A percentile compares a stretch with the other conserved stretches of the same genome.
Conservation (phyloP, 2,329 filamentous ascomycete species). For the Graphiopsis chlorocephala region DNA sequence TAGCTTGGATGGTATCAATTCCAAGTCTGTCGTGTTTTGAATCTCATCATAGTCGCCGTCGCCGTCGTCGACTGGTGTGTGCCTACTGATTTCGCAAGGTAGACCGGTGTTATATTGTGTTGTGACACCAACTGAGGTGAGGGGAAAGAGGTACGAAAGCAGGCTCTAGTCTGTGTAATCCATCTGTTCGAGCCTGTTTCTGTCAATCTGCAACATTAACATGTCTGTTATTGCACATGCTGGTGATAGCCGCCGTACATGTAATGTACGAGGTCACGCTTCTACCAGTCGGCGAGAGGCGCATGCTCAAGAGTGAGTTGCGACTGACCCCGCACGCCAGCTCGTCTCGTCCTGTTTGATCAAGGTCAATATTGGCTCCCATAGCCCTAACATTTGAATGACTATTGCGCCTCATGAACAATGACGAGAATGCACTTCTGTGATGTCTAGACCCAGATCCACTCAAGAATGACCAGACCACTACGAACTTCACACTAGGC, state of each 20-base stretch:
- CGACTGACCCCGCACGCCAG: not conserved
- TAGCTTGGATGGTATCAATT: not conserved
- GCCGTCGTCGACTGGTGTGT: not conserved
- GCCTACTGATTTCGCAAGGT: not conserved
- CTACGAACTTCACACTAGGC: not conserved
- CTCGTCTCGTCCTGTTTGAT: not conserved
- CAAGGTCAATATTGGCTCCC: not conserved
- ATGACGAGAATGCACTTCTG: not conserved
- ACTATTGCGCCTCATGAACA: not conserved
- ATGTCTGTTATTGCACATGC: not conserved
- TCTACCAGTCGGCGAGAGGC: not conserved
- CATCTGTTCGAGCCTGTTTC: not conserved
- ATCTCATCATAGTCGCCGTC: not conserved
- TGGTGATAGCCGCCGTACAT: not conserved
- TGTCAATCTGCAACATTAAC: not conserved
- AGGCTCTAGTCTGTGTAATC: not conserved
- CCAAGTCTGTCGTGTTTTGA: not conserved
- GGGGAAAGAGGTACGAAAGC: not conserved
- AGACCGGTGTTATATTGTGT: not conserved
- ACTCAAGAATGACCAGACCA: slow-evolving; percentile 4
- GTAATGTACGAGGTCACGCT: not conserved
- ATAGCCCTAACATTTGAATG: not conserved
- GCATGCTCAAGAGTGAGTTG: not conserved
- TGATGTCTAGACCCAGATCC: not conserved
- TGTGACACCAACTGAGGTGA: not conserved